Evolutionary conservation across 2,329 filamentous ascomycete species (phyloP).

Genomic region (Diatrype stigma): DNA sequence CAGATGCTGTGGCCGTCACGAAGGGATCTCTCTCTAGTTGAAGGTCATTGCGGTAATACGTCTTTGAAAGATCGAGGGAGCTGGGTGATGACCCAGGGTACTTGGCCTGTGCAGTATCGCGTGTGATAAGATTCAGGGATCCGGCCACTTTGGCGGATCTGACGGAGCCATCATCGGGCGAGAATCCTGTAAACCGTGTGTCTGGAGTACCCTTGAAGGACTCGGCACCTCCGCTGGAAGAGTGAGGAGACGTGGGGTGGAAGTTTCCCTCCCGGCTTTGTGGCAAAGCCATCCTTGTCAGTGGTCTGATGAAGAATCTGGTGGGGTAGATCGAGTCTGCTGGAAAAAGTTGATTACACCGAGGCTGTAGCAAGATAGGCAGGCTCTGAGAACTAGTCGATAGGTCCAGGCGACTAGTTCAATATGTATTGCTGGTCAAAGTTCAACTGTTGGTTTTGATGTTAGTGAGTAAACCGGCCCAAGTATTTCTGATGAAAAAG

Average conservation of each 20-base stretch:
- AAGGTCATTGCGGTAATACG: constrained; percentile 16
- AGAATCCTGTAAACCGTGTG: constrained; percentile 60
- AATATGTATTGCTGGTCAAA: too few relatives aligned
- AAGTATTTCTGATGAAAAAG: too few relatives aligned
- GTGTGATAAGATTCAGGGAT: constrained; percentile 24
- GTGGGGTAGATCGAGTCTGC: background rate
- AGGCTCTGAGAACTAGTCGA: too few relatives aligned
- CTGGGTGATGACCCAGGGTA: constrained; percentile 19
- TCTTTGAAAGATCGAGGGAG: constrained; percentile 16
- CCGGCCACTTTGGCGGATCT: constrained; percentile 38
- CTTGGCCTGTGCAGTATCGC: constrained; percentile 23
- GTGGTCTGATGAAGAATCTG: constrained; percentile 5
- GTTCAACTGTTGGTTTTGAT: too few relatives aligned
- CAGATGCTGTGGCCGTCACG: constrained; percentile 33
- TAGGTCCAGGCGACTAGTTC: too few relatives aligned
- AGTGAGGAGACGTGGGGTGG: constrained; percentile 46
- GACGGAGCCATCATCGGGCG: constrained; percentile 51
- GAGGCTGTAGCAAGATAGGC: too few relatives aligned
- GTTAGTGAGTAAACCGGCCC: too few relatives aligned
- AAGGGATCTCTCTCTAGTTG: constrained; percentile 49
- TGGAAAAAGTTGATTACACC: too few relatives aligned
- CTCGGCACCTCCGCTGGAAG: constrained; percentile 47
- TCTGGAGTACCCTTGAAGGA: constrained; percentile 62
- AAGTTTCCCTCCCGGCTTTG: constrained; percentile 37
- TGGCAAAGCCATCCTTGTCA: constrained; percentile 34